Percentiles rank a stretch among this genome's conserved stretches.
phyloP scores from a whole-genome alignment of 164 flowering plant species.

The Vitis cinerea region DNA sequence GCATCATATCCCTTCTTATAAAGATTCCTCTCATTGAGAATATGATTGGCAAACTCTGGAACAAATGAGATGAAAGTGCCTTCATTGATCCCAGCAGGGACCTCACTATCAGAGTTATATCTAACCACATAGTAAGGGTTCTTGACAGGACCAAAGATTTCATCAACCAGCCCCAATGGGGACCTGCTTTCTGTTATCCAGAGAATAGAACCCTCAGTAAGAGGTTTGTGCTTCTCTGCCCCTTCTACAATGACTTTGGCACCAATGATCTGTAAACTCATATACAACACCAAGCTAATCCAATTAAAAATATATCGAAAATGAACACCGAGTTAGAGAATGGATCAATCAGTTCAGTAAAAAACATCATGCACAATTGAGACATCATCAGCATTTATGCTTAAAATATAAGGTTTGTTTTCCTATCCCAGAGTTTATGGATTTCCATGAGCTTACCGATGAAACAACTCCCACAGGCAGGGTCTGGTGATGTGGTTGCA shows the following conservation, averaged over 20 bases:
- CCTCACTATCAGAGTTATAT: constrained; percentile 76
- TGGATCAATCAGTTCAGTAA: neutral
- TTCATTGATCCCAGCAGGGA: constrained; percentile 60
- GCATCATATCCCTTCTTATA: constrained; percentile 94
- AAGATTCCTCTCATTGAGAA: constrained; percentile 64
- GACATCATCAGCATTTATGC: neutral
- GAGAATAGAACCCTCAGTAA: constrained; percentile 89
- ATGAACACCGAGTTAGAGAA: neutral
- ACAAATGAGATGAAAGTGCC: constrained; percentile 77
- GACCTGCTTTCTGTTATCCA: constrained; percentile 76
- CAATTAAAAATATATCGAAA: neutral
- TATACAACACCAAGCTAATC: constrained; percentile 7
- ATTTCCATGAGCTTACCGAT: constrained; percentile 54
- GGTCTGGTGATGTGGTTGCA: constrained; percentile 65
- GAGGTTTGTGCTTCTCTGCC: constrained; percentile 80
- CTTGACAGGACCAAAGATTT: constrained; percentile 93
- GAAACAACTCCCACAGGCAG: constrained; percentile 75
- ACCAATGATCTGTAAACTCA: constrained; percentile 57
- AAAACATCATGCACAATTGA: neutral
- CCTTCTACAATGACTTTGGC: constrained; percentile 90
- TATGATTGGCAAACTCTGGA: constrained; percentile 72
- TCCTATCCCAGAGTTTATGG: neutral
- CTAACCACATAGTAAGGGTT: constrained; percentile 84
- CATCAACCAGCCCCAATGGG: constrained; percentile 84
- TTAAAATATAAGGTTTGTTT: neutral